Percentiles rank a stretch among this genome's conserved stretches.
phyloP scores from a whole-genome alignment of 306 rosid genomes.

The Gastrolobium villosum region DNA sequence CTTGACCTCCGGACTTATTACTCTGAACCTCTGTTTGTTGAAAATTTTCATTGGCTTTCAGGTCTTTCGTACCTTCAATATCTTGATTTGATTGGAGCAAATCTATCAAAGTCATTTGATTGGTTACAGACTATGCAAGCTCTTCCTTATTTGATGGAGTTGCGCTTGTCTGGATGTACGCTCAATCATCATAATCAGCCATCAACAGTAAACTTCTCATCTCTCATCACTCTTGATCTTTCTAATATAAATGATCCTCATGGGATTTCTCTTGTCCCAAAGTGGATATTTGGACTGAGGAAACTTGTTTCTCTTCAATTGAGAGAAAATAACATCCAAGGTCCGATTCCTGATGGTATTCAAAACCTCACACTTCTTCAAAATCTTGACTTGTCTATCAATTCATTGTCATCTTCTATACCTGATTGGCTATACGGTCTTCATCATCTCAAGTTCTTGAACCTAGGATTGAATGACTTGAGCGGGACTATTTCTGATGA shows the following conservation, averaged over 20 bases:
- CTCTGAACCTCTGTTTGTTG: no score
- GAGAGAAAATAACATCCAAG: neutral
- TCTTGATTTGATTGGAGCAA: neutral
- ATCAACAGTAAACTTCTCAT: constrained; percentile 8
- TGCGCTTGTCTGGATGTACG: neutral
- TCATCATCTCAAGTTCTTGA: constrained; percentile 31
- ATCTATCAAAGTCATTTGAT: constrained; percentile 20
- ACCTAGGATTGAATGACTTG: neutral
- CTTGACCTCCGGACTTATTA: no score
- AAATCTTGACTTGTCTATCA: neutral
- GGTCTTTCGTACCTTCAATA: constrained; percentile 17
- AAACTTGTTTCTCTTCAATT: constrained; percentile 34
- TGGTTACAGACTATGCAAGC: constrained; percentile 28
- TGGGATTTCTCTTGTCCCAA: neutral
- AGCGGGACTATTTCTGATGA: neutral
- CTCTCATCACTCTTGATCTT: constrained; percentile 24
- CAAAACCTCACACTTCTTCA: constrained; percentile 34
- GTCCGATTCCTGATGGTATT: constrained; percentile 29
- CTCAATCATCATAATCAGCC: neutral
- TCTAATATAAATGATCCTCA: neutral
- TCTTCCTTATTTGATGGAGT: constrained; percentile 29
- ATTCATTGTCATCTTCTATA: constrained; percentile 5
- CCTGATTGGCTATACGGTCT: neutral
- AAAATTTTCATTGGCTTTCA: constrained; percentile 22
- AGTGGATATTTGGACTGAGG: neutral